These are phyloP conservation scores for Xerocomus spinulosus DNA, from an alignment of 768 basidiomycete species.

Conservation along the genomic window DNA sequence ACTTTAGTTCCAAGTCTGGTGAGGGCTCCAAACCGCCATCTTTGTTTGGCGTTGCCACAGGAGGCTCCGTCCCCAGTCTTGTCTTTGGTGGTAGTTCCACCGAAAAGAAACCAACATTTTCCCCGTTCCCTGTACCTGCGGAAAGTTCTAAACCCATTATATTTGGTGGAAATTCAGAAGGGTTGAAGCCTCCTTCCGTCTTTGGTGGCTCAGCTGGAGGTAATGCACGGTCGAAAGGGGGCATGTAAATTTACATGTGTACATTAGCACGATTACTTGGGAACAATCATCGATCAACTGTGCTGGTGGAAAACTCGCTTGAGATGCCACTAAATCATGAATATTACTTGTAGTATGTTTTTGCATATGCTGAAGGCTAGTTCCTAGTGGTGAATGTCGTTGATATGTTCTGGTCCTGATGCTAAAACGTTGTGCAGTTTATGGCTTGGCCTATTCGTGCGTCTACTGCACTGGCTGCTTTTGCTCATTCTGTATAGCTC, in stretches of 20 bases:
- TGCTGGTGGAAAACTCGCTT: too few relatives aligned
- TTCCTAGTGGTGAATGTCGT: too few relatives aligned
- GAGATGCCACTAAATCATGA: too few relatives aligned
- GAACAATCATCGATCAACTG: too few relatives aligned
- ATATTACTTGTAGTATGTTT: too few relatives aligned
- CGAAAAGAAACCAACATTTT: slow-evolving; percentile 13
- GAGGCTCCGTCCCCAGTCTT: background rate
- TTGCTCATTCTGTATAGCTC: slow-evolving; percentile 19
- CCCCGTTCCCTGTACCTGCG: slow-evolving; percentile 8
- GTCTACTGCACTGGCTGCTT: slow-evolving; percentile 3
- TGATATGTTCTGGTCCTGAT: slow-evolving; percentile 96
- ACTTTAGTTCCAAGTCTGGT: slow-evolving; percentile 11
- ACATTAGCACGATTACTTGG: too few relatives aligned
- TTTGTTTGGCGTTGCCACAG: slow-evolving; percentile 14
- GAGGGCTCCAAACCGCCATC: slow-evolving; percentile 14
- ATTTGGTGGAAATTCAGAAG: slow-evolving; percentile 5
- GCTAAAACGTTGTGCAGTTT: too few relatives aligned
- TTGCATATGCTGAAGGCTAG: too few relatives aligned
- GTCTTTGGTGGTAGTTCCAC: slow-evolving; percentile 5
- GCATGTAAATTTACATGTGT: background rate
- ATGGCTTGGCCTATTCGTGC: slow-evolving; percentile 96
- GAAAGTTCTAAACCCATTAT: slow-evolving; percentile 14
- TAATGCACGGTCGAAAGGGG: background rate
- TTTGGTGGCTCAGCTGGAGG: slow-evolving; percentile 9
- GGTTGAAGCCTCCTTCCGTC: slow-evolving; percentile 5